Percentiles rank a stretch among this genome's conserved stretches.
phyloP scores from a whole-genome alignment of 164 flowering plant genomes.

The Umbellularia californica region DNA sequence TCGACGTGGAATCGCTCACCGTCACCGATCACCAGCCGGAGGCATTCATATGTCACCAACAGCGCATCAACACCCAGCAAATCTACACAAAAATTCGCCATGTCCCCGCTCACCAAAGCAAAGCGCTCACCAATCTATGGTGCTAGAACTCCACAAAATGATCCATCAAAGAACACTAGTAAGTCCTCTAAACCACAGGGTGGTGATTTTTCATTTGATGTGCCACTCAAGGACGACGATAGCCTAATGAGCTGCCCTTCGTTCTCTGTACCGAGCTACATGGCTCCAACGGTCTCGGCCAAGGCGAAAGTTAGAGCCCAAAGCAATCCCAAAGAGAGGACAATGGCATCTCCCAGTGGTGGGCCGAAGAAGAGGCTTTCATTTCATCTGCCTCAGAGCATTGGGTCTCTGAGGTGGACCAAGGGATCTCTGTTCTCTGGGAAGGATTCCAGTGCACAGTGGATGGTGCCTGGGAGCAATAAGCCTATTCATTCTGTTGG shows the following conservation, averaged over 20 bases:
- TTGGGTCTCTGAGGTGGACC: constrained; percentile 24
- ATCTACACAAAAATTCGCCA: constrained; percentile 57
- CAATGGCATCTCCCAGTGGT: constrained; percentile 30
- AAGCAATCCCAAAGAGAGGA: constrained; percentile 48
- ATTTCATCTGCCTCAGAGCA: constrained; percentile 55
- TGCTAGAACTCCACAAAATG: constrained; percentile 17
- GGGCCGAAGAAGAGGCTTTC: constrained; percentile 57
- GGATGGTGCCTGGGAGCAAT: constrained; percentile 27
- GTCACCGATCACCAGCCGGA: constrained; percentile 28
- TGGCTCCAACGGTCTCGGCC: constrained; percentile 84
- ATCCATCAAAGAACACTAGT: constrained; percentile 20
- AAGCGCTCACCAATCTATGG: constrained; percentile 16
- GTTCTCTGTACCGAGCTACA: constrained; percentile 80
- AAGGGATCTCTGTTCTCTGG: constrained; percentile 34
- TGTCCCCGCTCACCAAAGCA: constrained; percentile 31
- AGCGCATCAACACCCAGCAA: constrained; percentile 9
- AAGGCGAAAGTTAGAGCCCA: constrained; percentile 63
- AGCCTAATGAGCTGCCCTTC: constrained; percentile 96
- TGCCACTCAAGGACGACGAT: constrained; percentile 64
- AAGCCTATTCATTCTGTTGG: constrained; percentile 50
- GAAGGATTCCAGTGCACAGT: constrained; percentile 45
- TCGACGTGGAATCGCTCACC: neutral
- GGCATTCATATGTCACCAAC: constrained; percentile 8
- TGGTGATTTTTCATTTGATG: constrained; percentile 31
- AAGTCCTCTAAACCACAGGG: constrained; percentile 37